These are phyloP conservation scores for Botrytis hyacinthi DNA, from an alignment of 2,329 filamentous ascomycete species.

Conservation along the genomic window DNA sequence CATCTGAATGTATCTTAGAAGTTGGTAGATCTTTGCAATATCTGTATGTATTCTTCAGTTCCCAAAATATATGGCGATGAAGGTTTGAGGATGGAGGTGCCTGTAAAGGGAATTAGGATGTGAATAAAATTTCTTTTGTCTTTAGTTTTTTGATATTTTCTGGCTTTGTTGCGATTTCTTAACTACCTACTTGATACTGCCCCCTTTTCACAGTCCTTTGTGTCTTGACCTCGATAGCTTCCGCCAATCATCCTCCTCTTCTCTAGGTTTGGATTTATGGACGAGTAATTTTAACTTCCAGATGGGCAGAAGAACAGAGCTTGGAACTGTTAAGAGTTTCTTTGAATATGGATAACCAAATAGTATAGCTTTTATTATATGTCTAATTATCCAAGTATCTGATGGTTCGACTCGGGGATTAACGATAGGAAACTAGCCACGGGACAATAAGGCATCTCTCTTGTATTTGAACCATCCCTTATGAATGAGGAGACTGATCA, in stretches of 20 bases:
- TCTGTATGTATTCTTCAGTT: neutral
- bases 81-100: too few relatives aligned
- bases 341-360: neutral
- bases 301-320: too few relatives aligned
- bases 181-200: neutral
- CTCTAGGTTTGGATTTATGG: neutral
- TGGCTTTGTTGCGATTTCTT: neutral
- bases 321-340: neutral
- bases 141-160: neutral
- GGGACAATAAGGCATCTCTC: neutral
- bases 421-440: too few relatives aligned
- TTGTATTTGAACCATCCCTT: neutral
- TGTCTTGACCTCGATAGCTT: neutral
- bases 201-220: neutral
- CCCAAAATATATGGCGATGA: too few relatives aligned
- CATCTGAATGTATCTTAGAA: neutral
- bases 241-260: neutral
- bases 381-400: neutral
- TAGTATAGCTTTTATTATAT: neutral
- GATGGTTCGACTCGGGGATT: neutral
- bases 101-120: too few relatives aligned
- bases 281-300: neutral
- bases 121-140: too few relatives aligned
- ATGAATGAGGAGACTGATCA: neutral
- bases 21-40: neutral